phyloP scores from a whole-genome alignment of 331 rosid genomes.

The Quercus lobata region DNA sequence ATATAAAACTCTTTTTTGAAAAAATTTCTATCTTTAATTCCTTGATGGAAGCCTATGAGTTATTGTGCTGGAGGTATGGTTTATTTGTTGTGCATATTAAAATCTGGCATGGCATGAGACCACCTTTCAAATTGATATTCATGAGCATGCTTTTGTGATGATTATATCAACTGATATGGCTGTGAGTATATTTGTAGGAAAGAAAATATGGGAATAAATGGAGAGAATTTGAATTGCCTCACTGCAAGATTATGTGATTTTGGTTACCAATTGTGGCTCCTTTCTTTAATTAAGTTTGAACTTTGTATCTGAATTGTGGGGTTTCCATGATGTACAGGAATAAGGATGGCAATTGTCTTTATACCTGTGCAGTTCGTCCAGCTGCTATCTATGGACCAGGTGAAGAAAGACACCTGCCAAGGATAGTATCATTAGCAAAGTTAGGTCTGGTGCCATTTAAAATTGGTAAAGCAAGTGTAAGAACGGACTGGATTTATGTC shows the following conservation, averaged over 20 bases:
- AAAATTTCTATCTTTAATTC: background rate
- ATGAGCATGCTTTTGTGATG: background rate
- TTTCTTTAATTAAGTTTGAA: background rate
- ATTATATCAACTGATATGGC: background rate
- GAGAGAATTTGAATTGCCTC: background rate
- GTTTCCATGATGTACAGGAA: constrained; percentile 34
- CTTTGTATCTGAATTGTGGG: background rate
- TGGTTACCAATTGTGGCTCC: background rate
- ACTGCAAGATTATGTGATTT: background rate
- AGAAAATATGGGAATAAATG: background rate
- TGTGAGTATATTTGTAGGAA: background rate
- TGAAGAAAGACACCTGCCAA: constrained; percentile 89
- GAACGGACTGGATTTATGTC: constrained; percentile 84
- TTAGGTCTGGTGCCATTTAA: constrained; percentile 68
- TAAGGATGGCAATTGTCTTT: constrained; percentile 44
- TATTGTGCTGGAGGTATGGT: background rate
- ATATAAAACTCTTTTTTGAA: no score
- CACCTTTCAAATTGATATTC: background rate
- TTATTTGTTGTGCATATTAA: background rate
- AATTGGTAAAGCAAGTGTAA: constrained; percentile 68
- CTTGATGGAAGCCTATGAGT: background rate
- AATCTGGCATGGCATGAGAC: background rate
- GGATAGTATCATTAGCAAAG: constrained; percentile 72
- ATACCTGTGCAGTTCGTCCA: constrained; percentile 86
- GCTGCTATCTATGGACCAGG: constrained; percentile 96